phyloP scores from a whole-genome alignment of 441 rosid species.

The Iberis amara region DNA sequence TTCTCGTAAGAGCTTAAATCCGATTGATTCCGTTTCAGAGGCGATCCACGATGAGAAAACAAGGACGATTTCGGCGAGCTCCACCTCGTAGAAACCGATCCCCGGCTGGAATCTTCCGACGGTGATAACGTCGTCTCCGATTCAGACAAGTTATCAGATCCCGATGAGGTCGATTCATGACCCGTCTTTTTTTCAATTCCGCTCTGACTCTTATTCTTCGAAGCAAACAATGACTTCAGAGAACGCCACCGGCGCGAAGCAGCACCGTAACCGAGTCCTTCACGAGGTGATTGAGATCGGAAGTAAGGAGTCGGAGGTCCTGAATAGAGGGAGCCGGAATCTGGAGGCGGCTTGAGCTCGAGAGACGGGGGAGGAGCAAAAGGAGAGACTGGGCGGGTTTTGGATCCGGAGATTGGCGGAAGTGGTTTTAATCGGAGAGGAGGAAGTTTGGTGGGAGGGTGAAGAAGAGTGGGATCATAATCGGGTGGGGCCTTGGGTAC shows the following conservation, averaged over 20 bases:
- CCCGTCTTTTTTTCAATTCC: background rate
- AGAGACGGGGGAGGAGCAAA: slow-evolving; percentile 25
- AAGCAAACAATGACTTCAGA: slow-evolving; percentile 20
- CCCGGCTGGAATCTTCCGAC: slow-evolving; percentile 22
- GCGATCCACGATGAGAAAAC: slow-evolving; percentile 12
- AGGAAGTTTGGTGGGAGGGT: slow-evolving; percentile 13
- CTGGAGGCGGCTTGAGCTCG: slow-evolving; percentile 5
- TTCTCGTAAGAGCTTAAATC: slow-evolving; percentile 25
- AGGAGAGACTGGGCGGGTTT: slow-evolving; percentile 19
- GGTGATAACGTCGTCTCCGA: slow-evolving; percentile 20
- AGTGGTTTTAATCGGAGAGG: slow-evolving; percentile 19
- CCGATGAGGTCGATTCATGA: slow-evolving; percentile 14
- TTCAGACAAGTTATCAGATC: slow-evolving; percentile 16
- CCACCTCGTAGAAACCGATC: slow-evolving; percentile 21
- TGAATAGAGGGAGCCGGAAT: background rate
- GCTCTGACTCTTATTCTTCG: slow-evolving; percentile 29
- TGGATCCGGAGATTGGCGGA: background rate
- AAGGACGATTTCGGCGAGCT: slow-evolving; percentile 23
- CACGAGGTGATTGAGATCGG: background rate
- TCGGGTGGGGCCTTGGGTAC: slow-evolving; percentile 58
- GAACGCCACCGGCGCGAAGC: slow-evolving; percentile 11
- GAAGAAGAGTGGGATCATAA: slow-evolving; percentile 10
- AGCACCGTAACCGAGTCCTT: background rate
- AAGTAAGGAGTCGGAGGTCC: slow-evolving; percentile 21
- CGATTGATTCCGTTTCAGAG: slow-evolving; percentile 20